Evolutionary conservation across 768 basidiomycete genomes (phyloP).

Genomic region (Inosperma sp.): DNA sequence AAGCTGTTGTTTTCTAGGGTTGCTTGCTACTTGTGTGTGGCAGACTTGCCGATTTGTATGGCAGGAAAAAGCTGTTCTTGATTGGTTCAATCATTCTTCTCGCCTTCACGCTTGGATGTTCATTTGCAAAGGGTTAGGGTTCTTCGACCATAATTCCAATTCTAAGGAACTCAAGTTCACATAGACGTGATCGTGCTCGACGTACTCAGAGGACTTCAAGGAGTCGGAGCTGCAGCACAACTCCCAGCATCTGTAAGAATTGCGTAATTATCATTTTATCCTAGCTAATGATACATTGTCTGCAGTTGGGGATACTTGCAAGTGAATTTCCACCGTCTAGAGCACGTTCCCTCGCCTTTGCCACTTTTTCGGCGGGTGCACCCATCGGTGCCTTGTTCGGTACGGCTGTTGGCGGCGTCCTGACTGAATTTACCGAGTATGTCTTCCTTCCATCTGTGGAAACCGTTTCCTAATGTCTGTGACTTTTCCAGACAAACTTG

Average conservation of each 20-base stretch:
- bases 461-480: neutral
- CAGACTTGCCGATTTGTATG: too few species aligned
- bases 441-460: conserved; percentile 11
- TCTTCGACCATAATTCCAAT: too few species aligned
- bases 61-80: conserved; percentile 64
- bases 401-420: conserved; percentile 60
- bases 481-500: conserved; percentile 44
- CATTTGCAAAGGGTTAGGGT: conserved; percentile 50
- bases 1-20: too few species aligned
- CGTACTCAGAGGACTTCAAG: conserved; percentile 75
- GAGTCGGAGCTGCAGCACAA: too few species aligned
- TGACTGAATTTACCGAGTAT: conserved; percentile 53
- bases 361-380: conserved; percentile 80
- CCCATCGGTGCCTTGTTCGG: conserved; percentile 78
- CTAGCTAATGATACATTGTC: too few species aligned
- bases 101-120: conserved; percentile 58
- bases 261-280: too few species aligned
- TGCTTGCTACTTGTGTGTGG: conserved; percentile 76
- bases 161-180: neutral
- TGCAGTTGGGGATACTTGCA: conserved; percentile 78
- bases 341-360: conserved; percentile 71
- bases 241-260: conserved; percentile 61
- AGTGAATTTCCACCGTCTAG: conserved; percentile 63
- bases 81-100: conserved; percentile 50
- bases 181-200: conserved; percentile 61